These are phyloP conservation scores for Umbilicaria muhlenbergii DNA, from an alignment of 495 filamentous ascomycete species.

Conservation along the genomic window DNA sequence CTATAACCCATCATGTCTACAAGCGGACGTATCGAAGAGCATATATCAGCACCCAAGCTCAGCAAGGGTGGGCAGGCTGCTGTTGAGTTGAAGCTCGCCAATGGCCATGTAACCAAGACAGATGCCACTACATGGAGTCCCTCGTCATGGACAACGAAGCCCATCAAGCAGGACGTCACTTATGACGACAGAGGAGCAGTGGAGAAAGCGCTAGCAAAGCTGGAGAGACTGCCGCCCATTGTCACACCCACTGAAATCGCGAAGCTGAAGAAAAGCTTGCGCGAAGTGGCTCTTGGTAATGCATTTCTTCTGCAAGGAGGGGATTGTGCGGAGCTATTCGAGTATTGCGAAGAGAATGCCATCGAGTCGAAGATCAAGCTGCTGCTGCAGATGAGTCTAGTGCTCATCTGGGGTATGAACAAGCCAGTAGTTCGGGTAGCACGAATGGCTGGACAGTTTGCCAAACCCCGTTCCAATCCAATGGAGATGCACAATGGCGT, in stretches of 20 bases:
- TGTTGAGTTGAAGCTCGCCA: conserved; percentile 11
- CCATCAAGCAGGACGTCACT: conserved; percentile 77
- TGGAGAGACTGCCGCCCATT: conserved; percentile 68
- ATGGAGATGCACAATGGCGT: conserved; percentile 68
- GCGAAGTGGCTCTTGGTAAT: conserved; percentile 79
- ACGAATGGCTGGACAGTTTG: conserved; percentile 92
- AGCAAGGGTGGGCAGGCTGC: conserved; percentile 12
- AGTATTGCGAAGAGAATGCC: conserved; percentile 79
- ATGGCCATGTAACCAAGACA: conserved; percentile 2
- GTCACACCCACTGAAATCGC: conserved; percentile 69
- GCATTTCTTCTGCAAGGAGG: conserved; percentile 90
- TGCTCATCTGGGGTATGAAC: conserved; percentile 78
- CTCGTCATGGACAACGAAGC: conserved; percentile 74
- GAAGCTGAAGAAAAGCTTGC: conserved; percentile 57
- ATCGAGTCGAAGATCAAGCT: conserved; percentile 96
- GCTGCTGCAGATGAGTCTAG: conserved; percentile 86
- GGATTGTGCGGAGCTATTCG: conserved; percentile 94
- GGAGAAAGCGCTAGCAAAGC: conserved; percentile 47
- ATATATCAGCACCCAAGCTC: background rate
- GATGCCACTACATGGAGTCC: conserved; percentile 30
- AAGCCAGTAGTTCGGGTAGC: conserved; percentile 92
- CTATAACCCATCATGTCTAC: too few relatives aligned
- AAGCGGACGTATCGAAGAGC: background rate
- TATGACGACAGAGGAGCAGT: conserved; percentile 57
- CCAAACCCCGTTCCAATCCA: conserved; percentile 82